Evolutionary conservation across 208 protist genomes (phyloP).

Genomic region (Crithidia mellificae): DNA sequence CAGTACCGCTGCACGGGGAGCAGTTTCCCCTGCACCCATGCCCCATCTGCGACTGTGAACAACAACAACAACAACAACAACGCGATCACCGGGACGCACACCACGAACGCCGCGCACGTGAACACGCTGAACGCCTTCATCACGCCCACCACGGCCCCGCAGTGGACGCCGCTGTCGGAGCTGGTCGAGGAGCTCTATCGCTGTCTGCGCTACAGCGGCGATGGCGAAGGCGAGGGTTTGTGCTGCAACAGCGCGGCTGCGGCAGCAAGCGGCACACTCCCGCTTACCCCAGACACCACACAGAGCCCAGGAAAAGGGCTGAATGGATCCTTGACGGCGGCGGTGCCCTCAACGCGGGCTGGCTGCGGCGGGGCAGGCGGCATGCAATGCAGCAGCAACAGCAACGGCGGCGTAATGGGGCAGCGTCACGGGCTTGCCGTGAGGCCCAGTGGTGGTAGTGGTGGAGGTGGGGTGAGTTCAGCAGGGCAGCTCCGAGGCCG

Average conservation of each 20-base stretch:
- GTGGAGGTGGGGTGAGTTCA: no score
- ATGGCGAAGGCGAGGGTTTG: conserved; percentile 1
- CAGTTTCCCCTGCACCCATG: background rate
- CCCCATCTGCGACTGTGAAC: conserved; percentile 6
- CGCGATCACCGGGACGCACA: no score
- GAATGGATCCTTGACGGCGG: no score
- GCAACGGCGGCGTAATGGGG: background rate
- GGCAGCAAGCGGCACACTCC: background rate
- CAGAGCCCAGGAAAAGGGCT: background rate
- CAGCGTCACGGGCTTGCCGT: background rate
- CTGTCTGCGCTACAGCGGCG: conserved; percentile 35
- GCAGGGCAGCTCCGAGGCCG: background rate
- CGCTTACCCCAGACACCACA: background rate
- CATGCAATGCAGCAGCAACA: no score
- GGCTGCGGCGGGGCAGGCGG: no score
- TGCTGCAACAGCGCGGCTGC: background rate
- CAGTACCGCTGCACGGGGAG: background rate
- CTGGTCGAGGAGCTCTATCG: conserved; percentile 57
- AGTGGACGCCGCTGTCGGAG: conserved; percentile 67
- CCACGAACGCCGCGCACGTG: no score
- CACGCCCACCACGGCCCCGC: conserved; percentile 49
- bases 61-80: no score
- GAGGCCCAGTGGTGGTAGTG: background rate
- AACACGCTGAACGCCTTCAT: conserved; percentile 71
- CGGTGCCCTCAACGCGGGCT: no score